Evolutionary conservation across 805 yeast genomes (phyloP).

Genomic region (Sugiyamaella valdiviana): DNA sequence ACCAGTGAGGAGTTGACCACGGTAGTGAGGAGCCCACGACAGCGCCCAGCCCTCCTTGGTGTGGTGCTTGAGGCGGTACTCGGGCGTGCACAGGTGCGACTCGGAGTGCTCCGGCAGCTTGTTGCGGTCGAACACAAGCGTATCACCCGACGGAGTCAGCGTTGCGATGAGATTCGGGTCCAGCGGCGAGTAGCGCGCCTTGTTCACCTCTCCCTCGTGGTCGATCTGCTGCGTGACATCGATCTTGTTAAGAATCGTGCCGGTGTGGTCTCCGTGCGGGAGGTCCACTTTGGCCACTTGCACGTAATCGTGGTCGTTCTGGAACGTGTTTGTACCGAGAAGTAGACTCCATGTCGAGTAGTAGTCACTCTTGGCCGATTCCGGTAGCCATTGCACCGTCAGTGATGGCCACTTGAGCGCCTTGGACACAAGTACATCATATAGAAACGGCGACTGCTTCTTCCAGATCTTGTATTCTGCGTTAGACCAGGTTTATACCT

Average conservation of each 20-base stretch:
- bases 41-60: constrained; percentile 62
- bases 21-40: constrained; percentile 51
- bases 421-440: constrained; percentile 49
- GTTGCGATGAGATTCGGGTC: constrained; percentile 46
- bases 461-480: constrained; percentile 54
- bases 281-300: constrained; percentile 35
- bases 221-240: constrained; percentile 45
- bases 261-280: constrained; percentile 23
- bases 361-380: constrained; percentile 27
- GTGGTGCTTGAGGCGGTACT: constrained; percentile 36
- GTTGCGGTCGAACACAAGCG: constrained; percentile 39
- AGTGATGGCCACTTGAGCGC: constrained; percentile 58
- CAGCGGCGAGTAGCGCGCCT: constrained; percentile 48
- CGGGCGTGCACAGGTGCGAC: constrained; percentile 2
- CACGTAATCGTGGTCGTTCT: constrained; percentile 44
- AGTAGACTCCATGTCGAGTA: constrained; percentile 43
- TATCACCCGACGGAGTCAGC: constrained; percentile 41
- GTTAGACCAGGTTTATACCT: neutral
- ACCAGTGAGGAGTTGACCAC: constrained; percentile 53
- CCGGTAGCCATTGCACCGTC: constrained; percentile 58
- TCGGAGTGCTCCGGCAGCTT: constrained; percentile 37
- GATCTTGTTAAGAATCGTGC: constrained; percentile 28
- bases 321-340: constrained; percentile 59
- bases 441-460: constrained; percentile 54
- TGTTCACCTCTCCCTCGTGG: constrained; percentile 65